Evolutionary conservation across 2,329 filamentous ascomycete species (phyloP), one percentile per base, ranked within the genome.

Genomic region (Epichloe brachyelytri): DNA sequence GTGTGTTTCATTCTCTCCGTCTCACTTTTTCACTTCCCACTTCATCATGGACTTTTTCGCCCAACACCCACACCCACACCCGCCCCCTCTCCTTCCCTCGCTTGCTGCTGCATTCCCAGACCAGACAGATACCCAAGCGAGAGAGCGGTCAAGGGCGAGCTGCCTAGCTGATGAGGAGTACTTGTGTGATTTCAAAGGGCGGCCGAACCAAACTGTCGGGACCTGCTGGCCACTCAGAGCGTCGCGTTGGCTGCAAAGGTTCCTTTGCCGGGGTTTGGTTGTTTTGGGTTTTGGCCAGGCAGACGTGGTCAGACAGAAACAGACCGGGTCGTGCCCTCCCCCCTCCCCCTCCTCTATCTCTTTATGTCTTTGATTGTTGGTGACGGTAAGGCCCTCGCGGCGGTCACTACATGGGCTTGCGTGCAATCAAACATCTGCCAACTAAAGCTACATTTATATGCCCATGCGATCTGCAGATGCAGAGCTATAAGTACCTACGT

Each of bases 161-260:
- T 2, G n/a, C 4, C 17, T 10, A 5, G 15, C 38, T 19, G 38
- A 40, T 40, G n/a, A 19, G 26, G 17, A 22, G 20, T 6, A 15
- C 10, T 8, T 40, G 39, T 34, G 17, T 34, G 17, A 22, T 43
- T 43, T 20, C 36, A 30, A 33, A 22, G 19, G 20, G 19, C 52
- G 52, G 52, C 49, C 30, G 34, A 49, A 46, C 49, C 52, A 53
- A 36, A 43, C 49, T 53, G 45, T 49, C 49, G 52, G 52, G 44
- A 51, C 39, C 17, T 10, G 20, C 17, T 15, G 14, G 37, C 46
- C 46, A 52, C 33, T 52, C 45, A 43, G 40, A 44, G 36, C 5
- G 17, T 17, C 4, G 46, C 33, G 10, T 49, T 40, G 19, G 12
- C 12, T 34, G 46, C 19, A 34, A 34, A 48, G 26, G 38, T n/a